Conservation (phyloP, 192 early-diverging fungal genomes). For the Backusella liffmaniae region DNA sequence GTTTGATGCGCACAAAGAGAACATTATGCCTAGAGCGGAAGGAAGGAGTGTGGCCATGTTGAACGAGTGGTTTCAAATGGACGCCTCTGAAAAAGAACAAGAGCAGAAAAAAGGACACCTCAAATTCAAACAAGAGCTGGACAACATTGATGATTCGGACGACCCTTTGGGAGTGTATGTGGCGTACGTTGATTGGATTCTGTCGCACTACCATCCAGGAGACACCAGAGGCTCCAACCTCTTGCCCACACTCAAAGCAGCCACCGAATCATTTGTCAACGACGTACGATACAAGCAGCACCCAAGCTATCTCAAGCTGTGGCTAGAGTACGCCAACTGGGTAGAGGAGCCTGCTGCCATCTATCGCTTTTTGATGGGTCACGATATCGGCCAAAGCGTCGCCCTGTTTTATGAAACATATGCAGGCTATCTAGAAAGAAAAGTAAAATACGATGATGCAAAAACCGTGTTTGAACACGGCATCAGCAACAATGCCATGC, state of each 20-base stretch:
- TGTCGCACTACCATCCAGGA: background rate
- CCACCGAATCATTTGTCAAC: background rate
- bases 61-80: background rate
- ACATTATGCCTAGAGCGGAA: background rate
- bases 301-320: background rate
- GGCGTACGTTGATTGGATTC: background rate
- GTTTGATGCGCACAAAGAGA: background rate
- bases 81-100: background rate
- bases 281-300: background rate
- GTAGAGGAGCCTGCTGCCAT: background rate
- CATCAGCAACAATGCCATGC: background rate
- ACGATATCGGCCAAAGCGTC: background rate
- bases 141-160: background rate
- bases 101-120: background rate
- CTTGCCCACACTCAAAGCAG: background rate
- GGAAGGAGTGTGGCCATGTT: background rate
- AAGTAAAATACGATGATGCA: background rate
- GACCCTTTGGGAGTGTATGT: background rate
- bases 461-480: background rate
- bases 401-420: slow-evolving; percentile 1
- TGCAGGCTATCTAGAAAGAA: background rate
- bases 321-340: background rate
- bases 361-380: background rate
- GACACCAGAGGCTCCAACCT: background rate
- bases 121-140: background rate